These are phyloP conservation scores for Hypholoma fasciculare DNA, from an alignment of 768 basidiomycete genomes.

Conservation along the genomic window DNA sequence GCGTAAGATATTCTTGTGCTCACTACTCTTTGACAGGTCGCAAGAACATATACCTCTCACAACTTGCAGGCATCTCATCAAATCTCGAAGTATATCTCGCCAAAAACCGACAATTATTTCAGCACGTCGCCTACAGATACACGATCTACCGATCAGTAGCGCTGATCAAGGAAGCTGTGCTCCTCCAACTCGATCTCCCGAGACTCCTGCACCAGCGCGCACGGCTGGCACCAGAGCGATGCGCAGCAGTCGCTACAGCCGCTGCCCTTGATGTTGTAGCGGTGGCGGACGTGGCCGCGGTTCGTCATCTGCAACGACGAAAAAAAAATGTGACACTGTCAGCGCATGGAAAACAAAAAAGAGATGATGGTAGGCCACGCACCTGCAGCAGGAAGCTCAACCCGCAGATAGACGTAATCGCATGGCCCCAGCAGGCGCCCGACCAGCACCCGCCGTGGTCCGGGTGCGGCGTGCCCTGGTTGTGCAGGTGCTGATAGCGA, in stretches of 20 bases:
- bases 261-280: slow-evolving; percentile 50
- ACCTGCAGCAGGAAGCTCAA: slow-evolving; percentile 42
- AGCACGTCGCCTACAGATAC: not conserved
- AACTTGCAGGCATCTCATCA: too few species aligned
- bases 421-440: slow-evolving; percentile 36
- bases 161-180: slow-evolving; percentile 26
- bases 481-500: slow-evolving; percentile 37
- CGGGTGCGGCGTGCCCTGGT: slow-evolving; percentile 36
- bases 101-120: too few species aligned
- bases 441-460: slow-evolving; percentile 30
- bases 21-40: too few species aligned
- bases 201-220: slow-evolving; percentile 48
- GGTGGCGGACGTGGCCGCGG: slow-evolving; percentile 38
- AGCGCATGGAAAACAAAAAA: not conserved
- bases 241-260: slow-evolving; percentile 39
- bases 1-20: too few species aligned
- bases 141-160: slow-evolving; percentile 6
- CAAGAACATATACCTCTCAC: too few species aligned
- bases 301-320: slow-evolving; percentile 24
- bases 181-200: slow-evolving; percentile 51
- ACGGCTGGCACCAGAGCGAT: slow-evolving; percentile 44
- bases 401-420: slow-evolving; percentile 28
- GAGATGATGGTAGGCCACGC: too few species aligned
- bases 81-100: too few species aligned
- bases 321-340: not conserved